phyloP scores from a whole-genome alignment of 768 basidiomycete species.

The Boletus sp. region DNA sequence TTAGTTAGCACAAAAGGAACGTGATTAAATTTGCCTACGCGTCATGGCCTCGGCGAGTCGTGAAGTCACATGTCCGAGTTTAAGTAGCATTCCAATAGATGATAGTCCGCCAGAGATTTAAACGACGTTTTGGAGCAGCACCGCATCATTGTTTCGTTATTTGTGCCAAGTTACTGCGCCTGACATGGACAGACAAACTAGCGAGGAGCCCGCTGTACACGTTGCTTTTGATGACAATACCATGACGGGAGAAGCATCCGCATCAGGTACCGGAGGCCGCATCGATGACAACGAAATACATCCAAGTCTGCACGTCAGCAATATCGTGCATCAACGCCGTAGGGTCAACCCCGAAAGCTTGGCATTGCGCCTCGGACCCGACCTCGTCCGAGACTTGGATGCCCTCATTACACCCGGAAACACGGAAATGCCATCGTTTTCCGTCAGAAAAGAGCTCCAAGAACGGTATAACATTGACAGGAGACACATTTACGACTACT shows the following conservation, averaged over 20 bases:
- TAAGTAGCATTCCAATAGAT: slow-evolving; percentile 21
- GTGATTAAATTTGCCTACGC: neutral
- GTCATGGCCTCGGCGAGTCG: too few species aligned
- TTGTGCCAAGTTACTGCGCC: neutral
- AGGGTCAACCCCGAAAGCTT: slow-evolving; percentile 69
- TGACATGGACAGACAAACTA: slow-evolving; percentile 10
- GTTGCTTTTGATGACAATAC: neutral
- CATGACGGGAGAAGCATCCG: neutral
- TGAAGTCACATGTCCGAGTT: slow-evolving; percentile 11
- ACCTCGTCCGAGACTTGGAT: slow-evolving; percentile 70
- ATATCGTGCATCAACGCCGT: slow-evolving; percentile 33
- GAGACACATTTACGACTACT: slow-evolving; percentile 77
- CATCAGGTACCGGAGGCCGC: slow-evolving; percentile 13
- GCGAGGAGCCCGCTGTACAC: slow-evolving; percentile 2
- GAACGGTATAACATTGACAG: slow-evolving; percentile 68
- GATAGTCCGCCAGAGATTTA: slow-evolving; percentile 12
- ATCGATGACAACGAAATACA: slow-evolving; percentile 3
- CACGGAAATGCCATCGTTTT: slow-evolving; percentile 72
- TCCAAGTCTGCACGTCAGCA: slow-evolving; percentile 2
- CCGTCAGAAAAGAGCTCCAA: slow-evolving; percentile 67
- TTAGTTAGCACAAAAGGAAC: neutral
- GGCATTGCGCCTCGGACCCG: slow-evolving; percentile 62
- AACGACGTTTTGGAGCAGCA: slow-evolving; percentile 4
- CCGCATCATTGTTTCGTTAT: slow-evolving; percentile 1
- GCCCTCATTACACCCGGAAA: slow-evolving; percentile 67